These are phyloP conservation scores for Hyaloscypha hepaticicola DNA, from an alignment of 495 filamentous ascomycete genomes.

Conservation along the genomic window DNA sequence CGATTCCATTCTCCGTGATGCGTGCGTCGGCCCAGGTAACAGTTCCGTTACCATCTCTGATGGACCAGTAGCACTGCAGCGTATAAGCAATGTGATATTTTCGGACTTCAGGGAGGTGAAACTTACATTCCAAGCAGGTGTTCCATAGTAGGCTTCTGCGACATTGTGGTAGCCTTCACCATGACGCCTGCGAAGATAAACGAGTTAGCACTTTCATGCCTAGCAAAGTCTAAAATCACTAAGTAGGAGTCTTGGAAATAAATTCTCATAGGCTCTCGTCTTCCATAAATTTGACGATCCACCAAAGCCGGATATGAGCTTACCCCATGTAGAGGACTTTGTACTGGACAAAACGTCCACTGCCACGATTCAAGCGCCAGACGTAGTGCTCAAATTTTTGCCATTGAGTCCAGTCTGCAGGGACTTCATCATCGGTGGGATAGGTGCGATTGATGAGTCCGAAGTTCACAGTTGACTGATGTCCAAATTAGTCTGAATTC, in stretches of 20 bases:
- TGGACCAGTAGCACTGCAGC: slow-evolving; percentile 65
- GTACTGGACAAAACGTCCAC: slow-evolving; percentile 53
- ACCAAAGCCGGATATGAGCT: too few species aligned
- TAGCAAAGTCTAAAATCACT: not conserved
- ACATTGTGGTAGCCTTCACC: slow-evolving; percentile 70
- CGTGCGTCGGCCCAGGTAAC: slow-evolving; percentile 67
- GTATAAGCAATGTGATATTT: not conserved
- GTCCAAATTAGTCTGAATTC: not conserved
- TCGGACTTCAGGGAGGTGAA: not conserved
- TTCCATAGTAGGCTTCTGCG: slow-evolving; percentile 64
- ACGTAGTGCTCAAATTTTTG: slow-evolving; percentile 62
- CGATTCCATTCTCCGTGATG: slow-evolving; percentile 57
- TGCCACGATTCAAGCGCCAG: slow-evolving; percentile 48
- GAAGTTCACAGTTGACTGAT: slow-evolving; percentile 59
- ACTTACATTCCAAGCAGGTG: slow-evolving; percentile 64
- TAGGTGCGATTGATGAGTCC: slow-evolving; percentile 65
- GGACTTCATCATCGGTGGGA: slow-evolving; percentile 42
- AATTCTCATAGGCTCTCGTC: too few species aligned
- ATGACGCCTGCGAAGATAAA: slow-evolving; percentile 47
- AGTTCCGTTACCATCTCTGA: slow-evolving; percentile 64
- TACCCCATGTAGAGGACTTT: slow-evolving; percentile 63
- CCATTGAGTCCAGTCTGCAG: slow-evolving; percentile 57
- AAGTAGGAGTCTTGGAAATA: too few species aligned
- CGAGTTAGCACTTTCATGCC: slow-evolving; percentile 36
- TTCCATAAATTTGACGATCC: too few species aligned